Base-by-base conservation (phyloP, 352 stramenopile genomes). In the Aphanomyces stellatus region DNA sequence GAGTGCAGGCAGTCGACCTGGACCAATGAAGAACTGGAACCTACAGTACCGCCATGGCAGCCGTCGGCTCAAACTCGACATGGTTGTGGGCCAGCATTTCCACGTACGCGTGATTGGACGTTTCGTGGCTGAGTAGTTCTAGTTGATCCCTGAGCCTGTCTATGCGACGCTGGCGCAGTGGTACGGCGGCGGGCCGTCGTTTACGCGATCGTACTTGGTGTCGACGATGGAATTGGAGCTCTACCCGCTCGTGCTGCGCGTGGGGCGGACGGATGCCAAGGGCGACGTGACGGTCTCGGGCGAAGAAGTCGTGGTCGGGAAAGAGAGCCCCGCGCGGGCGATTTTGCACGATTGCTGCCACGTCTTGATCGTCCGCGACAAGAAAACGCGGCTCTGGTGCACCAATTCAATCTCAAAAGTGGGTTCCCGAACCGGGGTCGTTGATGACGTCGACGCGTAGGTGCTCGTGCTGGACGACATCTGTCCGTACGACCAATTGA, bases 311-410 rank as follows among this genome's bases (percentile, higher is more conserved):
- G 41, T 91, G 8, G 53, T 95, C 30, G 90, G 81, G 42, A 63
- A 71, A 24, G 61, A 90, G 27, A 93, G 82, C 40, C 88, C 80
- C 17, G 72, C 80, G 30, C 72, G 78, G 33, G 80, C 69, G 22
- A 64, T 93, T 10, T 69, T 95, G 1, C 78, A 90, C 62, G 84
- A 82, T 25, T 86, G 79, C 0, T 95, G 84, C 65, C 83, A 85
- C 19, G 86, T 79, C 11, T 62, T 95, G n/a, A 62, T 90, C 19
- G 49, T 90, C 41, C 70, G 76, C n/a, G 92, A 95, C 51, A 51
- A 87, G 15, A 90, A 91, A 61, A 74, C 86, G 15, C 80, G 86
- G 17, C 68, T 95, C 40, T 95, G 86, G 86, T 89, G 91, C 17
- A 81, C 78, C 28, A 72, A 76, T 7, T 83, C 82, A 7, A 73